These are phyloP conservation scores for Gamarada debralockiae DNA, from an alignment of 495 filamentous ascomycete genomes.

Conservation along the genomic window DNA sequence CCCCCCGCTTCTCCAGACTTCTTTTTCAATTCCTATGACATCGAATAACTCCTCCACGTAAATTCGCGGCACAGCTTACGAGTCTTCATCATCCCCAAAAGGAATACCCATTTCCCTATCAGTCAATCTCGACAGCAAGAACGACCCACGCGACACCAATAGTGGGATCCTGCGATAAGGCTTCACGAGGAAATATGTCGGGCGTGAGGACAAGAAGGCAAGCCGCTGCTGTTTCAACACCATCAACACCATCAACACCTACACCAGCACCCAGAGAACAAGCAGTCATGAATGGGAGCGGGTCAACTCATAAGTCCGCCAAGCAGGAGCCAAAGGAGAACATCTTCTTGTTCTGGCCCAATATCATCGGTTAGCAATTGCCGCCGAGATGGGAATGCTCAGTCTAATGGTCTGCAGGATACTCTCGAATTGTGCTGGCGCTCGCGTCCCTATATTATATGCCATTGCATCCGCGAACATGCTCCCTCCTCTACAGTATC, in stretches of 20 bases:
- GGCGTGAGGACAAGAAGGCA: constrained; percentile 24
- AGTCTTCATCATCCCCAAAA: not conserved
- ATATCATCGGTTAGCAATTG: constrained; percentile 73
- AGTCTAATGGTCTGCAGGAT: constrained; percentile 52
- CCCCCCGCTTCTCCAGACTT: not conserved
- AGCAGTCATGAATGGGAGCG: constrained; percentile 24
- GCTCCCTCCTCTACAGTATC: constrained; percentile 83
- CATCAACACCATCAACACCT: constrained; percentile 21
- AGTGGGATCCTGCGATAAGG: constrained; percentile 1
- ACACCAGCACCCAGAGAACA: constrained; percentile 9
- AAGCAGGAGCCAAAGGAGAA: constrained; percentile 58
- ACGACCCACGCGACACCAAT: not conserved
- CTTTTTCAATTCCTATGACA: not conserved
- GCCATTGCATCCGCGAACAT: constrained; percentile 93
- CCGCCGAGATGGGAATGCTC: not conserved
- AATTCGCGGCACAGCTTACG: no score
- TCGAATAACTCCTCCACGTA: no score
- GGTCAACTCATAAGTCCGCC: constrained; percentile 1
- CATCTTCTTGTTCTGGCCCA: constrained; percentile 93
- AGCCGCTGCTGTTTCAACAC: constrained; percentile 19
- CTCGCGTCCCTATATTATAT: constrained; percentile 96
- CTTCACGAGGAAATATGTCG: constrained; percentile 19
- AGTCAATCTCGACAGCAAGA: not conserved
- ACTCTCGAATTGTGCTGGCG: constrained; percentile 82
- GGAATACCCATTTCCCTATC: not conserved